Evolutionary conservation across 305 asterid genomes (phyloP).

Genomic region (Fraxinus nigra): DNA sequence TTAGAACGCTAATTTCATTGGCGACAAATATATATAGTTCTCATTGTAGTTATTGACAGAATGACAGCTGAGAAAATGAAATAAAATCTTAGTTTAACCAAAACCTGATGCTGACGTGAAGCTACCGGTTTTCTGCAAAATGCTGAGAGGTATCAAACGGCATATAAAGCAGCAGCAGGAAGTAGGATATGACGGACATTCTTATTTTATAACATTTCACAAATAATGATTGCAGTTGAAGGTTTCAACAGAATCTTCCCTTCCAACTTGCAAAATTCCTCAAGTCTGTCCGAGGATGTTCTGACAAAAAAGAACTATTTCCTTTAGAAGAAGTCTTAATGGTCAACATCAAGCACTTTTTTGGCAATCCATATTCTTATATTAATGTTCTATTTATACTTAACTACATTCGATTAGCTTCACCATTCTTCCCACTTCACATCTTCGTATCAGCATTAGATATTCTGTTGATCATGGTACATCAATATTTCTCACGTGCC

Average conservation of each 20-base stretch:
- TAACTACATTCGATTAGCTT: conserved; percentile 4
- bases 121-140: conserved; percentile 14
- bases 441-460: not conserved
- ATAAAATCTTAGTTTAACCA: not conserved
- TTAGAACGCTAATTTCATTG: not conserved
- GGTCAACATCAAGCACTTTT: conserved; percentile 6
- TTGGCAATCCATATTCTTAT: not conserved
- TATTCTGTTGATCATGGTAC: conserved; percentile 24
- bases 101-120: conserved; percentile 32
- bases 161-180: not conserved
- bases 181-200: not conserved
- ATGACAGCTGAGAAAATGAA: not conserved
- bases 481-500: not conserved
- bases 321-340: not conserved
- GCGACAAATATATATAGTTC: not conserved
- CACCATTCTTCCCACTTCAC: conserved; percentile 13
- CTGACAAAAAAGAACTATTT: conserved; percentile 27
- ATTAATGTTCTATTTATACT: conserved; percentile 1
- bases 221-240: conserved; percentile 10
- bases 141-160: conserved; percentile 25
- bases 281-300: conserved; percentile 32
- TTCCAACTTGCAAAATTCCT: conserved; percentile 29
- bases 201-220: conserved; percentile 2
- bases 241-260: conserved; percentile 26
- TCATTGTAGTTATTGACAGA: not conserved